Evolutionary conservation across 2,329 filamentous ascomycete genomes (phyloP), one percentile per base, ranked within the genome.

Genomic region (Stachybotrys elegans): DNA sequence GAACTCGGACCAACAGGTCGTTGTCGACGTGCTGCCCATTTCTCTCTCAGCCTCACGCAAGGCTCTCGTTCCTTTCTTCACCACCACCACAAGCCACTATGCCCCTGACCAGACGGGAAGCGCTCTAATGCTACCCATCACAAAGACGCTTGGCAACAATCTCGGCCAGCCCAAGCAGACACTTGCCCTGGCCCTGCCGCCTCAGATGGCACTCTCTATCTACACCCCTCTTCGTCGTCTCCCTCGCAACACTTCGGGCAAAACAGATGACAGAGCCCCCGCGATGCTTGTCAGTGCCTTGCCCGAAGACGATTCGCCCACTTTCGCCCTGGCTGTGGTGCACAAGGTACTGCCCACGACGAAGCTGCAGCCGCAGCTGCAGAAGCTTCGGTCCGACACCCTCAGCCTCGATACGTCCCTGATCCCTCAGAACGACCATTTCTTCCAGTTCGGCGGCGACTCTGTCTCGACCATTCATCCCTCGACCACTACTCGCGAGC

Each of bases 381-480:
- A 37, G 12, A 13, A 22, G 21, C 29, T 43, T 11, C 36, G 41
- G 41, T 19, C 16, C 11, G 22, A n/a, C 14, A 31, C 20, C 13
- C 20, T 29, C n/a, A n/a, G 25, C n/a, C 8, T 29, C n/a, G 25
- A 29, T 29, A n/a, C 25, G 9, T 29, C 25, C n/a, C 25, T 29
- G 9, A 29, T 29, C 25, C 9, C 9, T 29, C 25, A n/a, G 25
- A 22, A 43, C 16, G 41, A 43, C 14, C 22, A 42, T 22, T 46
- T 46, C 29, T 46, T 46, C 22, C 23, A 25, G 16, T 37, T 46
- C 6, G 44, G 44, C 9, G 44, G 44, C 4, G 41, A 46, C 27
- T 46, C 44, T 8, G 25, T 84, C n/a, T 22, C 17, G 9, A 40
- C 44, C 2, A 46, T 43, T 25, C 27, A 31, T 5, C 27, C 43